phyloP scores from a whole-genome alignment of 345 rosid species.

The Syzygium oleosum region DNA sequence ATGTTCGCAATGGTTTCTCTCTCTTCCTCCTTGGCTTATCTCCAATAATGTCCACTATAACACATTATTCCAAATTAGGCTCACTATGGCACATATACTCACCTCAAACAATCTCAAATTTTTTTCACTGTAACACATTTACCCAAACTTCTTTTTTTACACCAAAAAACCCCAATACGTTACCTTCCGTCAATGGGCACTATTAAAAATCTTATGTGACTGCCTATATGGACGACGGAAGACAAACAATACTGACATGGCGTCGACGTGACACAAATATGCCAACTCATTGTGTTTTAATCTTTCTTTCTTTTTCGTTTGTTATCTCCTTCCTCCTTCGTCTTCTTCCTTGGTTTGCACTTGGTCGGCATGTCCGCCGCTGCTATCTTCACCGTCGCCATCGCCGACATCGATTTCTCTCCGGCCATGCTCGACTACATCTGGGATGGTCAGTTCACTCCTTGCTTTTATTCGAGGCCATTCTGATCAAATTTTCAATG shows the following conservation, averaged over 20 bases:
- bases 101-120: fast-evolving
- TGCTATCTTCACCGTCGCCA: background rate
- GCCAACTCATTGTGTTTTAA: background rate
- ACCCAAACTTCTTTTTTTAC: too few relatives aligned
- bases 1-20: too few relatives aligned
- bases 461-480: background rate
- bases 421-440: background rate
- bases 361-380: too few relatives aligned
- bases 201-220: background rate
- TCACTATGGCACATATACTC: fast-evolving
- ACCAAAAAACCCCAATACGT: too few relatives aligned
- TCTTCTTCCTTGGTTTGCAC: background rate
- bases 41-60: too few relatives aligned
- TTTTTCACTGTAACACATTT: fast-evolving
- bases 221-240: background rate
- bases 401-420: background rate
- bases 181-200: background rate
- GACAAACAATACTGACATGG: fast-evolving
- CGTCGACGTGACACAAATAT: fast-evolving
- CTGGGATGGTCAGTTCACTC: background rate
- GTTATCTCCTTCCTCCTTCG: too few relatives aligned
- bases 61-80: background rate
- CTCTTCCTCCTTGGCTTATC: too few relatives aligned
- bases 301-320: background rate
- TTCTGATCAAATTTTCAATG: background rate